These are phyloP conservation scores for Magnusiomyces fungicola DNA, from an alignment of 1,139 yeast species.

Conservation along the genomic window DNA sequence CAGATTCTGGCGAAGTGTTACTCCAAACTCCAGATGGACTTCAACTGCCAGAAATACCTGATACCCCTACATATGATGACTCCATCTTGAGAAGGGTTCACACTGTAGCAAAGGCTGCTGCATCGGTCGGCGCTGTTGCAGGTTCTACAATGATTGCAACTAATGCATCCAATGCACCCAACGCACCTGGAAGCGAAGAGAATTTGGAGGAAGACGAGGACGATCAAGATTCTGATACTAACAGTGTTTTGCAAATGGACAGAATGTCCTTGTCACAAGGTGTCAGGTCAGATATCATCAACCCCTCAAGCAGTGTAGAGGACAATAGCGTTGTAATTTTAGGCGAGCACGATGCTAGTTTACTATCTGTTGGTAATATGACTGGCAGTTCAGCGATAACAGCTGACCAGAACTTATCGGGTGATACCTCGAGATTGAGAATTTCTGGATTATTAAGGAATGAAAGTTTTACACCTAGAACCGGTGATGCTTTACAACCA, in stretches of 20 bases:
- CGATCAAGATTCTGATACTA: neutral
- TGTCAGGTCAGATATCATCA: neutral
- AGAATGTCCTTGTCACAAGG: no score
- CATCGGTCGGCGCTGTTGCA: no score
- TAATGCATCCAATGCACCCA: neutral
- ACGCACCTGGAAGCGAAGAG: no score
- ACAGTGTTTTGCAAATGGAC: neutral
- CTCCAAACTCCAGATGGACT: neutral
- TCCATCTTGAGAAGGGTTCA: neutral
- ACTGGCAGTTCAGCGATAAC: no score
- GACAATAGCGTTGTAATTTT: no score
- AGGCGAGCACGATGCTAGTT: no score
- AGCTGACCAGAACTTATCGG: no score
- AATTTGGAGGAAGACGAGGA: no score
- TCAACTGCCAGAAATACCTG: slow-evolving; percentile 8
- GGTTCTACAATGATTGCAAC: slow-evolving; percentile 2
- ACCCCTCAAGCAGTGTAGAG: no score
- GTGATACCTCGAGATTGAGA: slow-evolving; percentile 7
- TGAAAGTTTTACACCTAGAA: slow-evolving; percentile 9
- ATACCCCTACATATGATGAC: slow-evolving; percentile 8
- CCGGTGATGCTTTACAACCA: no score
- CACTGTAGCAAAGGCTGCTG: slow-evolving; percentile 1
- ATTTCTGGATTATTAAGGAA: slow-evolving; percentile 14
- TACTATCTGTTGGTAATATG: no score
- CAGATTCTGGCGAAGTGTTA: neutral